These are phyloP conservation scores for Phytophthora pini DNA, from an alignment of 352 stramenopile genomes.

Conservation along the genomic window DNA sequence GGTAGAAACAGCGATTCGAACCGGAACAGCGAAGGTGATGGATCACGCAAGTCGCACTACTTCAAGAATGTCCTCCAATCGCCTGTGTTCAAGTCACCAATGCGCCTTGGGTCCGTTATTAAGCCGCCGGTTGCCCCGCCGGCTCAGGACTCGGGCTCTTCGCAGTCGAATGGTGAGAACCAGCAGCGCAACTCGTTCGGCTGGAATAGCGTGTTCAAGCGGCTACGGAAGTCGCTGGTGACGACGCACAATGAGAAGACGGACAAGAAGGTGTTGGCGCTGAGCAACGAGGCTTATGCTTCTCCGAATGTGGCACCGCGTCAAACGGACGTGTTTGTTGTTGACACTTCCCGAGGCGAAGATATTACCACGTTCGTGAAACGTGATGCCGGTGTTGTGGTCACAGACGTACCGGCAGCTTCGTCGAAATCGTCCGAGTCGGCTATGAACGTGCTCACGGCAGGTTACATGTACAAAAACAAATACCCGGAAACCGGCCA, in stretches of 20 bases:
- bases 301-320: slow-evolving; percentile 48
- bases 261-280: slow-evolving; percentile 75
- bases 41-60: slow-evolving; percentile 78
- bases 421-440: slow-evolving; percentile 40
- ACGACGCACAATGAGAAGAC: slow-evolving; percentile 62
- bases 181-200: slow-evolving; percentile 65
- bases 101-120: slow-evolving; percentile 82
- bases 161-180: slow-evolving; percentile 35
- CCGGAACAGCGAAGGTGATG: slow-evolving; percentile 40
- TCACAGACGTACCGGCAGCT: slow-evolving; percentile 57
- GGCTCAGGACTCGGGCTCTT: slow-evolving; percentile 30
- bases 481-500: slow-evolving; percentile 85
- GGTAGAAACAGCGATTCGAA: slow-evolving; percentile 24
- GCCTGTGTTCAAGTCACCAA: slow-evolving; percentile 82
- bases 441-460: slow-evolving; percentile 70
- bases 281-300: slow-evolving; percentile 77
- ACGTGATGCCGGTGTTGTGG: slow-evolving; percentile 75
- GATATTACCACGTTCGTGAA: slow-evolving; percentile 83
- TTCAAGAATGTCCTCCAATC: slow-evolving; percentile 89
- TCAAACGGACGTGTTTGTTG: slow-evolving; percentile 75
- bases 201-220: slow-evolving; percentile 86
- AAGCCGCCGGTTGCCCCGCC: slow-evolving; percentile 52
- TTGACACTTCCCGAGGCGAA: slow-evolving; percentile 84
- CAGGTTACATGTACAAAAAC: slow-evolving; percentile 92
- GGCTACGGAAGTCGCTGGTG: slow-evolving; percentile 80